These are phyloP conservation scores for Cyberlindnera maritima DNA, from an alignment of 805 yeast genomes.

Conservation along the genomic window DNA sequence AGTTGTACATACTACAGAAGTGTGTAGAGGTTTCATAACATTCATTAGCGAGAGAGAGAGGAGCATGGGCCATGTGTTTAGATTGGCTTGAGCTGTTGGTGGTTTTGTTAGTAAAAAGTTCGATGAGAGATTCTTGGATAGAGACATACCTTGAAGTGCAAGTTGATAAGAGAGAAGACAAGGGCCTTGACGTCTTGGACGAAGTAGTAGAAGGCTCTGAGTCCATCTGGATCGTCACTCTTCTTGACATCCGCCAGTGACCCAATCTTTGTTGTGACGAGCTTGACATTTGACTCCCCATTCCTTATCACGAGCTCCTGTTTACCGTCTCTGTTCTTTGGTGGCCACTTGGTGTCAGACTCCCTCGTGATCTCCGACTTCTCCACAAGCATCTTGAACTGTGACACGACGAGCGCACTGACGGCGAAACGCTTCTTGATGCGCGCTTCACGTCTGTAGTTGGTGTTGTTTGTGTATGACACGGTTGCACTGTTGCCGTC, in stretches of 20 bases:
- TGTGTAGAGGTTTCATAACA: not conserved
- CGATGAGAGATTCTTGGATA: not conserved
- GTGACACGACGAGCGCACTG: slow-evolving; percentile 33
- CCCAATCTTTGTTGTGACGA: slow-evolving; percentile 35
- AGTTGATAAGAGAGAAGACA: slow-evolving; percentile 38
- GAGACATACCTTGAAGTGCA: slow-evolving; percentile 41
- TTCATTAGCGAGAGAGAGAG: not conserved
- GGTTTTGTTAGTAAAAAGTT: not conserved
- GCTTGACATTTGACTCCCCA: slow-evolving; percentile 22
- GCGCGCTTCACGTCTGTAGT: slow-evolving; percentile 40
- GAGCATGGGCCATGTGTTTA: not conserved
- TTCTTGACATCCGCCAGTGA: slow-evolving; percentile 38
- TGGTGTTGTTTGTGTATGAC: slow-evolving; percentile 45
- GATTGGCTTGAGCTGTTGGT: slow-evolving; percentile 14
- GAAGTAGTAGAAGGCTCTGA: slow-evolving; percentile 41
- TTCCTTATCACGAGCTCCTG: slow-evolving; percentile 39
- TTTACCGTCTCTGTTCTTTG: slow-evolving; percentile 36
- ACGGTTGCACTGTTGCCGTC: slow-evolving; percentile 32
- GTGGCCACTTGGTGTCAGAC: slow-evolving; percentile 41
- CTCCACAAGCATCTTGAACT: slow-evolving; percentile 33
- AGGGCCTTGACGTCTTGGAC: slow-evolving; percentile 43
- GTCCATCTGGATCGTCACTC: slow-evolving; percentile 42
- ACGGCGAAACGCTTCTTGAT: slow-evolving; percentile 37
- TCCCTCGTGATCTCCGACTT: slow-evolving; percentile 41
- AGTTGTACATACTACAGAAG: slow-evolving; percentile 6